phyloP scores from a whole-genome alignment of 331 rosid species.

The Acacia pycnantha region DNA sequence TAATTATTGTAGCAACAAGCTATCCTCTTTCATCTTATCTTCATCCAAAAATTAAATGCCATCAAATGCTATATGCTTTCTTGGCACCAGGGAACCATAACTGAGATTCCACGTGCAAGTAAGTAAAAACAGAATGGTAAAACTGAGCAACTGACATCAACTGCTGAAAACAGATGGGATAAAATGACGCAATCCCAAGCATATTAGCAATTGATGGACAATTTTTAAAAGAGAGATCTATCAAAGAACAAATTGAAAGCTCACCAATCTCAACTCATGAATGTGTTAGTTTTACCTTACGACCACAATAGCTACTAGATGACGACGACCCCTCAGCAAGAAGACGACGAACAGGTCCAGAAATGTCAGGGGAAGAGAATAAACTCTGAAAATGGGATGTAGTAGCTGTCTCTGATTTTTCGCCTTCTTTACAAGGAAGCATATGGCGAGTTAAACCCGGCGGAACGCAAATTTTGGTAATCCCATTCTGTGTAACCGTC shows the following conservation, averaged over 20 bases:
- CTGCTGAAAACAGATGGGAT: not conserved
- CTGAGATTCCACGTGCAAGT: not conserved
- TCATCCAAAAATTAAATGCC: not conserved
- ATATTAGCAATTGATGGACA: not conserved
- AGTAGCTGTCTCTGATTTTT: conserved; percentile 8
- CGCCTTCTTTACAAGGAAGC: conserved; percentile 48
- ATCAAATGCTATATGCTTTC: not conserved
- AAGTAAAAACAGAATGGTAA: not conserved
- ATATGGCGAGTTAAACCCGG: conserved; percentile 27
- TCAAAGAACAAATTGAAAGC: not conserved
- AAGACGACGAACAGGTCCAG: conserved; percentile 43
- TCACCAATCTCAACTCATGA: not conserved
- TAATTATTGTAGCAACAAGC: not conserved
- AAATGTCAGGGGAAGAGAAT: conserved; percentile 27
- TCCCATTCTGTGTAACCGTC: conserved; percentile 50
- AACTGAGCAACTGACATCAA: not conserved
- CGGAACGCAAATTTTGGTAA: conserved; percentile 55
- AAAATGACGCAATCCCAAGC: not conserved
- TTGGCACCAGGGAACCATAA: not conserved
- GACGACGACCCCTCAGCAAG: conserved; percentile 34
- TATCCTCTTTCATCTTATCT: not conserved
- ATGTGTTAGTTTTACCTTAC: conserved; percentile 19
- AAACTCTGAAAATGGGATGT: conserved; percentile 46
- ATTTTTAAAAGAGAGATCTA: not conserved
- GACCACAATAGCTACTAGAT: conserved; percentile 30